Base-by-base conservation (phyloP, 2,329 filamentous ascomycete species). In the Didymella sp. region DNA sequence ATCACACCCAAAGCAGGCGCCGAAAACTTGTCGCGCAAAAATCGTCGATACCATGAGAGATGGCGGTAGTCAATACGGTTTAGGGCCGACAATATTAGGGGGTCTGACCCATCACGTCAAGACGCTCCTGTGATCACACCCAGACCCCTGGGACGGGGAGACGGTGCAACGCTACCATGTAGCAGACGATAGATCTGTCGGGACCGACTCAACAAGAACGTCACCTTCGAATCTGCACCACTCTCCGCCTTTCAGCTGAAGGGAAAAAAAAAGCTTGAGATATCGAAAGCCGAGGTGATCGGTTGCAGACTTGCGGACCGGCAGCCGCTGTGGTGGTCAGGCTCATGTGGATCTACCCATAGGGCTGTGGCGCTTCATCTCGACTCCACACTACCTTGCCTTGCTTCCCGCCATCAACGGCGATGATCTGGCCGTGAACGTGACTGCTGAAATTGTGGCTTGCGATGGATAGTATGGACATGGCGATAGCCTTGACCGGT, bases 321-420 rank as follows among this genome's bases (percentile, higher is more conserved):
- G 13, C n/a, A n/a, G n/a, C n/a, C n/a, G n/a, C n/a, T 42, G 51
- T 47, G 22, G 17, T 17, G 22, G 30, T 17, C 30, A 30, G 24
- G 41, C 17, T 30, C 13, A 3, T 24, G n/a, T 46, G n/a, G 42
- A 47, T 47, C 41, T 47, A 48, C 30, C 2, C 30, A n/a, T 48
- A 52, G 25, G 48, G 42, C 49, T 45, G 45, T 21, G 50, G 47
- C 17, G 58, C 51, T 42, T 67, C 70, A 74, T 67, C 77, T 72
- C 70, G 72, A 15, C 62, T 69, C 74, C 75, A 79, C 63, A 79
- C 69, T 9, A 80, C 60, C 40, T 76, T 78, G 8, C 77, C 79
- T 53, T 74, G 75, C 69, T 81, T 82, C 5, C 80, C 80, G 17
- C 71, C 76, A 67, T 82, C 79, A 21, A 82, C 78, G 42, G 76